phyloP scores from a whole-genome alignment of 495 filamentous ascomycete genomes.

The Aspergillus hancockii region DNA sequence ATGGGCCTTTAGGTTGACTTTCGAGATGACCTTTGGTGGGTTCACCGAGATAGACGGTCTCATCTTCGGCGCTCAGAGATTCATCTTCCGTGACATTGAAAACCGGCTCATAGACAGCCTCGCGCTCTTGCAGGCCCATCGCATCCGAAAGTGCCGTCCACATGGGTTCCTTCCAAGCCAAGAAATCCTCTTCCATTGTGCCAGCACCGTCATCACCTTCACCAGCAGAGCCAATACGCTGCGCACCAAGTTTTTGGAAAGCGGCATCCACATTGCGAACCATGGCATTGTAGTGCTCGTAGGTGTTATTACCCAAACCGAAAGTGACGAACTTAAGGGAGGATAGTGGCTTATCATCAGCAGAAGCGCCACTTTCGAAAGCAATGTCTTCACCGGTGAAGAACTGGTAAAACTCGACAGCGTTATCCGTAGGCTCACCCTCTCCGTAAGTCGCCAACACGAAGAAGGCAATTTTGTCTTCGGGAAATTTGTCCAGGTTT shows the following conservation, averaged over 20 bases:
- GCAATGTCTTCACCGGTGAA: conserved; percentile 75
- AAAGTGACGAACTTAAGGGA: conserved; percentile 94
- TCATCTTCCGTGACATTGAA: conserved; percentile 81
- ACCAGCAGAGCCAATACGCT: conserved; percentile 81
- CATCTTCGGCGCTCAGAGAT: conserved; percentile 70
- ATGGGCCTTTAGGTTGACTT: conserved; percentile 81
- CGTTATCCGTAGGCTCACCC: conserved; percentile 98
- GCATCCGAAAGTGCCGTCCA: conserved; percentile 79
- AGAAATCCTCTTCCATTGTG: conserved; percentile 99
- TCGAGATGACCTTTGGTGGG: conserved; percentile 95
- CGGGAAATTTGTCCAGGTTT: conserved; percentile 84
- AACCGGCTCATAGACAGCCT: conserved; percentile 93
- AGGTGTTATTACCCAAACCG: conserved; percentile 96
- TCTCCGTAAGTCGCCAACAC: conserved; percentile 97
- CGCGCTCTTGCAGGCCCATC: conserved; percentile 90
- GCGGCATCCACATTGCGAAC: conserved; percentile 85
- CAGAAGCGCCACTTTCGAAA: conserved; percentile 69
- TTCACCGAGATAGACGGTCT: conserved; percentile 91
- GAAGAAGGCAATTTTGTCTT: conserved; percentile 91
- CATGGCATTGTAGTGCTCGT: conserved; percentile 99
- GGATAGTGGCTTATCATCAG: conserved; percentile 70
- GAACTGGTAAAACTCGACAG: conserved; percentile 98
- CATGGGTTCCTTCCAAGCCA: conserved; percentile 99
- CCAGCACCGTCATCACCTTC: conserved; percentile 98
- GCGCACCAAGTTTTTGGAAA: conserved; percentile 76